Evolutionary conservation across 768 basidiomycete species (phyloP), one percentile per base, ranked within the genome.

Genomic region (Tulasnella sp.): DNA sequence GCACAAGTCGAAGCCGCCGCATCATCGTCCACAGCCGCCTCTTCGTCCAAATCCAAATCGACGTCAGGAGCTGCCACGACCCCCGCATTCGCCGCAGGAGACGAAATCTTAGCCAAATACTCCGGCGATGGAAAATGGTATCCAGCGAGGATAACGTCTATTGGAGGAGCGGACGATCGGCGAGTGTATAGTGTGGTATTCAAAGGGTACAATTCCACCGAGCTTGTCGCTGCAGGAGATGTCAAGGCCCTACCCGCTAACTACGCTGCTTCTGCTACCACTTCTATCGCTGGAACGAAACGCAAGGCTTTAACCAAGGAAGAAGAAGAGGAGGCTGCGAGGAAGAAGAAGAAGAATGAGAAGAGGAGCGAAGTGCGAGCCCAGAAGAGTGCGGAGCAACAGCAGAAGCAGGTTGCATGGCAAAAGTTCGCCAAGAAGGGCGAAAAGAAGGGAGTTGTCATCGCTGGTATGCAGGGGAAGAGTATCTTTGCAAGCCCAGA

Each of bases 401-500:
- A 86, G 42, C 88, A 87, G 81, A 95, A 95, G 86, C 94, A 96
- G 86, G 90, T 90, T 80, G 91, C 91, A 71, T 97, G 95, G 95
- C 94, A 96, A 87, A 94, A 94, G 87, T 97, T 97, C 87, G 92
- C 95, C 31, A 97, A 96, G 88, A 97, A 97, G 87, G 90, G 92
- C 39, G 94, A 95, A 85, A 95, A 93, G 89, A 97, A 97, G 85
- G 95, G 95, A 12, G 91, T 95, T 42, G 91, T 93, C 84, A 96
- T 97, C 79, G 95, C 95, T 39, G 95, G 95, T 36, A 89, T 95
- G 44, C 86, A 92, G 40, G 96, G 96, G 38, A 95, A 93, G 81
- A 96, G 94, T 83, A 96, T 96, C 81, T 97, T 97, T 88, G 95
- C 95, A 87, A 97, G 94, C 5, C 96, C 96, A 18, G 95, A 96